Evolutionary conservation across 371 early-diverging fungal species (phyloP).

Genomic region (Basidiobolus meristosporus): DNA sequence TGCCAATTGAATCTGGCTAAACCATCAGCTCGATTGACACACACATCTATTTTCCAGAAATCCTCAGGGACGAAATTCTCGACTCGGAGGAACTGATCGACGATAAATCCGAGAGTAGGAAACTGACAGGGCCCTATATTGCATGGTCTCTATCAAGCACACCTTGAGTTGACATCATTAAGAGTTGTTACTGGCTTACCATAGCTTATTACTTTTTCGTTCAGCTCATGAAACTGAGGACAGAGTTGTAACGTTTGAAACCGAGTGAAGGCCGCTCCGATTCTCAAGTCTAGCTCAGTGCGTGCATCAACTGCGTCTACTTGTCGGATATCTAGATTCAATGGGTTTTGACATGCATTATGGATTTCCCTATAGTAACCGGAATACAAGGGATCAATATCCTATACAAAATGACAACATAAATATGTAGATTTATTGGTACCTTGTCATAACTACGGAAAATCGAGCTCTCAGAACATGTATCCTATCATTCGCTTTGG

Average conservation of each 20-base stretch:
- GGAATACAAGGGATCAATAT: no score
- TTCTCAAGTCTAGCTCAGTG: constrained; percentile 86
- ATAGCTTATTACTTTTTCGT: constrained; percentile 60
- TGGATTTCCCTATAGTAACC: constrained; percentile 41
- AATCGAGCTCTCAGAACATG: constrained; percentile 58
- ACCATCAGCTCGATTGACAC: constrained; percentile 18
- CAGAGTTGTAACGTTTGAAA: constrained; percentile 72
- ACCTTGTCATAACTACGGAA: constrained; percentile 54
- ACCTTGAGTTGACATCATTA: neutral
- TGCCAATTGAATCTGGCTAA: constrained; percentile 55
- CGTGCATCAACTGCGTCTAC: constrained; percentile 87
- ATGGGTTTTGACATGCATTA: constrained; percentile 62
- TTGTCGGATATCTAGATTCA: constrained; percentile 44
- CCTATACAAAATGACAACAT: constrained; percentile 2
- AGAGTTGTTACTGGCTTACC: constrained; percentile 49
- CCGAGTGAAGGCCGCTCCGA: constrained; percentile 93
- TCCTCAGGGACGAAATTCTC: constrained; percentile 75
- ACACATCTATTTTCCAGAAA: constrained; percentile 79
- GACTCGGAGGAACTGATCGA: constrained; percentile 66
- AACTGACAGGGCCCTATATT: constrained; percentile 91
- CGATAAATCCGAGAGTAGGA: constrained; percentile 98
- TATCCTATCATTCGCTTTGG: constrained; percentile 34
- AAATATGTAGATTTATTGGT: constrained; percentile 4
- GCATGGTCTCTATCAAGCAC: neutral
- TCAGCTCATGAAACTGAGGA: constrained; percentile 19